Evolutionary conservation across 2,329 filamentous ascomycete species (phyloP), one percentile per base, ranked within the genome.

Genomic region (Hirsutella rhossiliensis): DNA sequence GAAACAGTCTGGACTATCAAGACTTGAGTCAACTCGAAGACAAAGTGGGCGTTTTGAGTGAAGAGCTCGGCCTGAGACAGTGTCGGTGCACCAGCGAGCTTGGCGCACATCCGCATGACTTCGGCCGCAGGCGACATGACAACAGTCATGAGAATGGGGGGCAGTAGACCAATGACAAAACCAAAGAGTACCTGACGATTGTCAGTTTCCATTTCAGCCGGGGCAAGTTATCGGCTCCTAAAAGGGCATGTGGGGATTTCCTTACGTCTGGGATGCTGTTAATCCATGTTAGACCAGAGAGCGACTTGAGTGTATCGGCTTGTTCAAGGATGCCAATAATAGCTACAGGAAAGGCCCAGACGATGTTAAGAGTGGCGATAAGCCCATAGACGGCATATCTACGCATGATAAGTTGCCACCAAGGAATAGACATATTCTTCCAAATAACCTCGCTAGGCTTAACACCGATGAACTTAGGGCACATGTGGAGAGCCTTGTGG

Each of bases 1-100:
- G 84, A 74, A n/a, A 97, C 52, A 0, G 90, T 95, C 7, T 85
- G 80, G 34, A 97, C 80, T 42, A 97, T 67, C 68, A 97, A 97
- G 31, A 95, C 86, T 61, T 97, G 89, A n/a, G 95, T 71, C 38
- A 97, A 77, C 62, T 92, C 86, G 69, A 94, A 94, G 48, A 75
- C 76, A 56, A 95, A 98, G 71, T 94, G 97, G 55, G 80, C 84
- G 58, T 92, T 94, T 60, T 97, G 87, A 0, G 87, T 89, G 49
- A 86, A 88, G 11, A 97, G 70, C 64, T 98, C 92, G 13, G 92
- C 80, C 8, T 82, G 77, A 1, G 87, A 84, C 17, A 80, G 63
- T 1, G 87, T 90, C 9, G 88, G 86, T 50, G 82, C 82, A 46
- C 92, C 92, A 31, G 85, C 75, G 31, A 85, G 62, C 59, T 80